A percentile compares a stretch with the other conserved stretches of the same genome.
These are phyloP conservation scores for Pterocarpus macrocarpus DNA, from an alignment of 306 rosid genomes.

Conservation along the genomic window DNA sequence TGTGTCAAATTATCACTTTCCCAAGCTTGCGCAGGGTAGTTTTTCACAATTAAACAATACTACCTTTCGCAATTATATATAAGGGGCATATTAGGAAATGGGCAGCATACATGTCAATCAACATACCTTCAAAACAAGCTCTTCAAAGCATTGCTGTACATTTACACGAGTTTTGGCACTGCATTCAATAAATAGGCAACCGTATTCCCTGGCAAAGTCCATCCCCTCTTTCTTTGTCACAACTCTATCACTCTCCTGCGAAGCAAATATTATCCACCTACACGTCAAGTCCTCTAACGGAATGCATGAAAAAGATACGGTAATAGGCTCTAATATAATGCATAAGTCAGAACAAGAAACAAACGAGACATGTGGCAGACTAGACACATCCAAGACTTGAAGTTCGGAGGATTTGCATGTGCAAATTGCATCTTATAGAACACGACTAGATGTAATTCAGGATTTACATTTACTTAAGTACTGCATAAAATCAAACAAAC, in stretches of 20 bases:
- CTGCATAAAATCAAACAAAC: not conserved
- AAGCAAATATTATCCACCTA: slow-evolving; percentile 40
- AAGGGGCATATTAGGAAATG: not conserved
- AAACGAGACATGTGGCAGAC: slow-evolving; percentile 5
- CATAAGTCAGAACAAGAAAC: slow-evolving; percentile 26
- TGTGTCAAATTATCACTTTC: not conserved
- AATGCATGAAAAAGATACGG: not conserved
- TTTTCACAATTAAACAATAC: slow-evolving; percentile 8
- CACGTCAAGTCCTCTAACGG: slow-evolving; percentile 34
- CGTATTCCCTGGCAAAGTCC: slow-evolving; percentile 87
- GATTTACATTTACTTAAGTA: slow-evolving; percentile 30
- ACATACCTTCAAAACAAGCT: slow-evolving; percentile 88
- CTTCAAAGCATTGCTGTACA: slow-evolving; percentile 96
- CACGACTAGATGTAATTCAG: not conserved
- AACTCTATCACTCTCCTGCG: slow-evolving; percentile 84
- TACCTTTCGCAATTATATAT: not conserved
- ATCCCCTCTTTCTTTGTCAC: slow-evolving; percentile 92
- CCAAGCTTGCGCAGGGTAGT: not conserved
- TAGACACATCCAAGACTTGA: slow-evolving; percentile 10
- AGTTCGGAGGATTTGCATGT: not conserved
- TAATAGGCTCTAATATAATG: slow-evolving; percentile 26
- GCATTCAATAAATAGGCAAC: slow-evolving; percentile 94
- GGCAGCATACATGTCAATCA: slow-evolving; percentile 28
- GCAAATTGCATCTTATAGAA: not conserved
- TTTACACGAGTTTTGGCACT: slow-evolving; percentile 94